Conservation (phyloP, 768 basidiomycete species). For the Gymnopilus dilepis region DNA sequence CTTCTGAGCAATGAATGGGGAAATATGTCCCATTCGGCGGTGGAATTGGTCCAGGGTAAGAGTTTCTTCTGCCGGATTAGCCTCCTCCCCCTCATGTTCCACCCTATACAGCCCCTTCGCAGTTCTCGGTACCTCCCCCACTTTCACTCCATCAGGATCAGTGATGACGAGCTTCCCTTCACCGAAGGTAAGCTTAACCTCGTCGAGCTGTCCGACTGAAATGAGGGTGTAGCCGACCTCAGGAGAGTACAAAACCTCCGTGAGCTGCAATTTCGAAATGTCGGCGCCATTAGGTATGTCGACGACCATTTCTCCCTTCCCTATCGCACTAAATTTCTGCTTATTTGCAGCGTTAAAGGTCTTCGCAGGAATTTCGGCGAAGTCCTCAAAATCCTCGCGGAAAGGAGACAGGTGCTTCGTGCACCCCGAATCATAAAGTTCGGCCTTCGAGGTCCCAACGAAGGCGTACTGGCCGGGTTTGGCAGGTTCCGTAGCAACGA, state of each 20-base stretch:
- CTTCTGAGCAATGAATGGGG: constrained; percentile 24
- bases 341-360: constrained; percentile 11
- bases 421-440: constrained; percentile 36
- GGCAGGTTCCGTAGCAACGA: constrained; percentile 3
- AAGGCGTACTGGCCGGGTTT: background rate
- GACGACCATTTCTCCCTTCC: constrained; percentile 35
- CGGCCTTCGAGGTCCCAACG: constrained; percentile 1
- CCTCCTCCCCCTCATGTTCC: constrained; percentile 24
- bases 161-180: constrained; percentile 34
- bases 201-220: constrained; percentile 30
- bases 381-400: constrained; percentile 24
- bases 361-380: constrained; percentile 28
- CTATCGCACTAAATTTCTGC: constrained; percentile 33
- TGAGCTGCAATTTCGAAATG: constrained; percentile 31
- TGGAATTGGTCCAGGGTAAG: constrained; percentile 35
- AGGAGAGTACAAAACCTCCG: constrained; percentile 41
- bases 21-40: constrained; percentile 36
- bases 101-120: constrained; percentile 32
- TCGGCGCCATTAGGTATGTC: constrained; percentile 38
- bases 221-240: constrained; percentile 40
- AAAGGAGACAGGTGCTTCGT: constrained; percentile 37
- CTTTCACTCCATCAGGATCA: background rate
- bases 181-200: constrained; percentile 35
- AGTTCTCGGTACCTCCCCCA: constrained; percentile 28
- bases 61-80: constrained; percentile 24